phyloP scores from a whole-genome alignment of 768 basidiomycete species.

The Xanthoconium stramineum region DNA sequence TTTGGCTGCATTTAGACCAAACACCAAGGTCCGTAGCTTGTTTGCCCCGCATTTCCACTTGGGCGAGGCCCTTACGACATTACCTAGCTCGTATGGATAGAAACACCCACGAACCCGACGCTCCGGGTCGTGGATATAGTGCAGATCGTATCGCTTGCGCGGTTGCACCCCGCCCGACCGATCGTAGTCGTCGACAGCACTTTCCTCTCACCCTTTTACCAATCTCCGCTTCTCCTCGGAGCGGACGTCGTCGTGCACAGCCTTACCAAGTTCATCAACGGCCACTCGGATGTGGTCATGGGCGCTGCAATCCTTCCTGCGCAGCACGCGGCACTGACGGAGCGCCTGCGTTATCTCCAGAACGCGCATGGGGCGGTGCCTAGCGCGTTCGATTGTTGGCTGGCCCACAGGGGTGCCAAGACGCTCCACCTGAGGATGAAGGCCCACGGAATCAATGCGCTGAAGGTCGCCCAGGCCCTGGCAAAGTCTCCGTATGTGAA shows the following conservation, averaged over 20 bases:
- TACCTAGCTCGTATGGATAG: conserved; percentile 84
- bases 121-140: conserved; percentile 81
- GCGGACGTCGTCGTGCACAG: conserved; percentile 86
- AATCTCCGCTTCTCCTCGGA: conserved; percentile 78
- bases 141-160: conserved; percentile 64
- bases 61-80: too few species aligned
- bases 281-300: conserved; percentile 92
- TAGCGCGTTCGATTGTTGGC: conserved; percentile 84
- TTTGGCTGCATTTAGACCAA: conserved; percentile 58
- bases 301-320: conserved; percentile 74
- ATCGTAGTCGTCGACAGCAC: conserved; percentile 92
- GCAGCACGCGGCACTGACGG: conserved; percentile 43
- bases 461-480: conserved; percentile 68
- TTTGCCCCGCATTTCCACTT: background rate
- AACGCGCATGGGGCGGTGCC: conserved; percentile 86
- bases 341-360: conserved; percentile 80
- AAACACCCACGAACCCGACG: conserved; percentile 93
- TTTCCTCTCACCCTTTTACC: conserved; percentile 90
- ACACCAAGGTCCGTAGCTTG: conserved; percentile 64
- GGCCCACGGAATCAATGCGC: conserved; percentile 80
- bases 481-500: conserved; percentile 56
- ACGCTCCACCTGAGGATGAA: conserved; percentile 88
- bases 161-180: conserved; percentile 59
- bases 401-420: conserved; percentile 87
- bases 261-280: conserved; percentile 89